These are phyloP conservation scores for Pichiaceae sp. DNA, from an alignment of 1,139 yeast species.

Conservation along the genomic window DNA sequence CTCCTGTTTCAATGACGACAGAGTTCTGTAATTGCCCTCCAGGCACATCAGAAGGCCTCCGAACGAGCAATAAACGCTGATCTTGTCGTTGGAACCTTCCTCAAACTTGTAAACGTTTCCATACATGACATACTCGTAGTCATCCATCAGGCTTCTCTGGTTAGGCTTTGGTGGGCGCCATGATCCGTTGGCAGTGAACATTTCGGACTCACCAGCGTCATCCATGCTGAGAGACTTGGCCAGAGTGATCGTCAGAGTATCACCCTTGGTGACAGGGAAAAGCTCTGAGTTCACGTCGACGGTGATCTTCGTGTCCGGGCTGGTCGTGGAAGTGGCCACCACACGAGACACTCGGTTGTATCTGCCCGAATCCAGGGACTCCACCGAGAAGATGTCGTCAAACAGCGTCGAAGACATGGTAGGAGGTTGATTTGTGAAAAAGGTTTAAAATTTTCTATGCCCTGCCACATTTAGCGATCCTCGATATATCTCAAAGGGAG, in stretches of 20 bases:
- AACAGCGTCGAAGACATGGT: constrained; percentile 76
- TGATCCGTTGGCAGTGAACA: constrained; percentile 44
- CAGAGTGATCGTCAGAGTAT: constrained; percentile 79
- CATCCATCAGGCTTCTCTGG: constrained; percentile 86
- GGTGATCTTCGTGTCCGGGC: constrained; percentile 75
- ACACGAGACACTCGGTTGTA: constrained; percentile 90
- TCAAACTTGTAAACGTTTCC: constrained; percentile 97
- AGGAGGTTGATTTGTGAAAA: not conserved
- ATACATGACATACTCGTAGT: constrained; percentile 96
- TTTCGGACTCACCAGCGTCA: constrained; percentile 36
- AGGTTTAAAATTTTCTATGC: not conserved
- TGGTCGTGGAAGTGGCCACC: constrained; percentile 80
- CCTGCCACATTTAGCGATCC: not conserved
- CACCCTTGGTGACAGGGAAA: constrained; percentile 75
- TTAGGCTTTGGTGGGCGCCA: constrained; percentile 91
- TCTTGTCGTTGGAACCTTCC: constrained; percentile 59
- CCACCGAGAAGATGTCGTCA: constrained; percentile 87
- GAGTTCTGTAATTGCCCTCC: constrained; percentile 90
- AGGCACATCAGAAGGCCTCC: constrained; percentile 93
- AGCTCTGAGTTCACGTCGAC: constrained; percentile 89
- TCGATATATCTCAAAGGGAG: not conserved
- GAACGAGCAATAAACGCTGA: constrained; percentile 87
- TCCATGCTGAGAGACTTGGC: constrained; percentile 65
- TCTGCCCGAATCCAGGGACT: constrained; percentile 79
- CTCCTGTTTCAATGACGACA: constrained; percentile 87